phyloP scores from a whole-genome alignment of 2,329 filamentous ascomycete species.

The Fusarium siculi region DNA sequence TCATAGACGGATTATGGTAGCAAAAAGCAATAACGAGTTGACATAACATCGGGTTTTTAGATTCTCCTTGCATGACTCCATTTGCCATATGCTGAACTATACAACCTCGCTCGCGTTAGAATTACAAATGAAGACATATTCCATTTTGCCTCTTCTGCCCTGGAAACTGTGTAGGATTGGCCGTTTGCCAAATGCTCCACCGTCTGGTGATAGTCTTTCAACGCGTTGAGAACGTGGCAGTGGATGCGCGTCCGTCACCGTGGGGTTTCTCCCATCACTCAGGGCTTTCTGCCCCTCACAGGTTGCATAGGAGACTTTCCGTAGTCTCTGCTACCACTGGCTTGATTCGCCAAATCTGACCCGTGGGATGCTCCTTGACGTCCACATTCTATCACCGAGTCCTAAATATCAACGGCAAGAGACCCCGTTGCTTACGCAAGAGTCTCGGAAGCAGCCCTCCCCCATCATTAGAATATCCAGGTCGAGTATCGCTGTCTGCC shows the following conservation, averaged over 20 bases:
- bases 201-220: neutral
- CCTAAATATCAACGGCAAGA: neutral
- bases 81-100: conserved; percentile 38
- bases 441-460: neutral
- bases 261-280: conserved; percentile 17
- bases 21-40: conserved; percentile 12
- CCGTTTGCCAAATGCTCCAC: conserved; percentile 25
- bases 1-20: neutral
- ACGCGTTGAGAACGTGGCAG: neutral
- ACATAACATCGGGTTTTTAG: conserved; percentile 22
- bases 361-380: conserved; percentile 6
- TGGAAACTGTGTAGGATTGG: conserved; percentile 6
- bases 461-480: neutral
- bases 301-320: conserved; percentile 37
- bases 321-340: conserved; percentile 15
- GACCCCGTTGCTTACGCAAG: conserved; percentile 5
- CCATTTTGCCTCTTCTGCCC: conserved; percentile 7
- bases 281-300: conserved; percentile 38
- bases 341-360: conserved; percentile 3
- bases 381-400: conserved; percentile 13
- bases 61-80: conserved; percentile 32
- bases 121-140: conserved; percentile 9
- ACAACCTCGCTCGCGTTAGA: conserved; percentile 37
- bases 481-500: neutral
- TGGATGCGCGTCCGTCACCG: conserved; percentile 21